Evolutionary conservation across 176 grass and related monocot species (phyloP).

Genomic region (Ampelocalamus luodianensis): DNA sequence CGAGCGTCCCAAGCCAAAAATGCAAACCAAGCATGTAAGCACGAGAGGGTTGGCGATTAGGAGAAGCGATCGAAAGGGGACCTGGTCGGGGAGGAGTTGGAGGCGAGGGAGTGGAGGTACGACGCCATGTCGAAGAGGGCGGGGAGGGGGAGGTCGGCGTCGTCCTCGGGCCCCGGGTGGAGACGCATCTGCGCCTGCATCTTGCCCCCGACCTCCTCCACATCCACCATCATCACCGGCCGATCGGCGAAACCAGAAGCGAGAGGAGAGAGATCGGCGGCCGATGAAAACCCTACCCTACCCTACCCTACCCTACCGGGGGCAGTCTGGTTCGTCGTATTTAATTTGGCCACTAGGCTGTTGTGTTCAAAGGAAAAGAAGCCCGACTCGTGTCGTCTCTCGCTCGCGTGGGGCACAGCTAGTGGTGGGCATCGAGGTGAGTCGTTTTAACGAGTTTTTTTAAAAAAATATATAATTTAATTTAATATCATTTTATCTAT

Average conservation of each 20-base stretch:
- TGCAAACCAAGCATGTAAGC: not conserved
- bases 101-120: slow-evolving; percentile 69
- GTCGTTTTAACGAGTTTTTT: no score
- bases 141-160: slow-evolving; percentile 67
- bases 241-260: not conserved
- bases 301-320: no score
- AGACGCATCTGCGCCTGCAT: slow-evolving; percentile 49
- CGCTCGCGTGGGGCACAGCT: no score
- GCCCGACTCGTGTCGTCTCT: no score
- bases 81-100: slow-evolving; percentile 74
- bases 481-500: no score
- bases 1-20: not conserved
- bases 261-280: slow-evolving; percentile 1
- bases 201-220: slow-evolving; percentile 43
- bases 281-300: not conserved
- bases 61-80: not conserved
- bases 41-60: not conserved
- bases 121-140: slow-evolving; percentile 78
- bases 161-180: slow-evolving; percentile 20
- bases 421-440: no score
- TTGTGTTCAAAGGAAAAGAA: no score
- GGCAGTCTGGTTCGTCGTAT: no score
- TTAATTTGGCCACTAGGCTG: no score
- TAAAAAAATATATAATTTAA: no score
- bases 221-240: slow-evolving; percentile 34